A percentile compares a stretch with the other conserved stretches of the same genome.
These are phyloP conservation scores for Spergularia marina DNA, from an alignment of 148 eudicot species.

Conservation along the genomic window DNA sequence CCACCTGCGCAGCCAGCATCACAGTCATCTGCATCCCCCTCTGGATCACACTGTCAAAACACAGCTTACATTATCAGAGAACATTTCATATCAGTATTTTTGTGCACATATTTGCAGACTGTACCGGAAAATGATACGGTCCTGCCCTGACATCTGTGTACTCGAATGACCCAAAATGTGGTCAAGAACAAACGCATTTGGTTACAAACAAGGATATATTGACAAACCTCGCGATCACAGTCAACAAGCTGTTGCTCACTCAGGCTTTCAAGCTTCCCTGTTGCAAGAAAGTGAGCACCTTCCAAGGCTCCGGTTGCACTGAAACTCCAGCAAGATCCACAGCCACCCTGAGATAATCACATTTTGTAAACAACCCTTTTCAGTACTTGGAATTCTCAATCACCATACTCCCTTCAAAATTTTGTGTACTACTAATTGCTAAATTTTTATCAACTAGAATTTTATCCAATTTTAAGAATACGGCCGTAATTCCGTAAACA, in stretches of 20 bases:
- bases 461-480: not conserved
- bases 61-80: not conserved
- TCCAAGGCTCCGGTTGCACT: constrained; percentile 96
- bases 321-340: constrained; percentile 97
- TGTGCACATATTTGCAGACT: too few species aligned
- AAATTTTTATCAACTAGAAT: not conserved
- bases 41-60: constrained; percentile 60
- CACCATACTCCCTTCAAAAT: not conserved
- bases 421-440: too few species aligned
- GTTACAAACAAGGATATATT: not conserved
- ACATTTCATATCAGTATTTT: not conserved
- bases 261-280: constrained; percentile 82
- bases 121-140: too few species aligned
- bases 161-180: too few species aligned
- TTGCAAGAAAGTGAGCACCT: constrained; percentile 81
- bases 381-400: not conserved
- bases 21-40: constrained; percentile 53
- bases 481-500: too few species aligned
- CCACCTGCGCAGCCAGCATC: constrained; percentile 66
- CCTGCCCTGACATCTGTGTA: too few species aligned
- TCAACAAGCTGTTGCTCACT: constrained; percentile 97
- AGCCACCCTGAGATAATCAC: constrained; percentile 56
- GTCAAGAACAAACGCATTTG: too few species aligned
- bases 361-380: not conserved
- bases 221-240: constrained; percentile 88